Conservation (phyloP, 1,284 basidiomycete genomes). For the Malassezia yamatoensis region DNA sequence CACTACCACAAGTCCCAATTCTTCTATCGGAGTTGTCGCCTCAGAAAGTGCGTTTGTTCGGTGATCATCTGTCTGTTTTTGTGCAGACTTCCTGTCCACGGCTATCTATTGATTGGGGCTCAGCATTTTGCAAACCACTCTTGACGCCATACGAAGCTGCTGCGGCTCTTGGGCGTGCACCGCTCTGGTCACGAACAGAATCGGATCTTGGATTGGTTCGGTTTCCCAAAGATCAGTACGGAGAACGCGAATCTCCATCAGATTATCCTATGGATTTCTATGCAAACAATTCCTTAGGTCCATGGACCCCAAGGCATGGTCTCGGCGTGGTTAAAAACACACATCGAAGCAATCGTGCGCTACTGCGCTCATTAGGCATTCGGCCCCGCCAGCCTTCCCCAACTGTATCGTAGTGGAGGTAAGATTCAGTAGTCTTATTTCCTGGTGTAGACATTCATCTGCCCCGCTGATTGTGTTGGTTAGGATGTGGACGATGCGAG, state of each 20-base stretch:
- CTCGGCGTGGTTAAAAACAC: constrained; percentile 32
- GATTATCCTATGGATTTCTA: constrained; percentile 96
- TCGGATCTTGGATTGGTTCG: constrained; percentile 48
- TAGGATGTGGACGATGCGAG: not conserved
- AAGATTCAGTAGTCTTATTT: constrained; percentile 1
- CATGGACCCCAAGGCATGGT: constrained; percentile 50
- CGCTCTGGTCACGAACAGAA: constrained; percentile 54
- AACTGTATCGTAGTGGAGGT: not conserved
- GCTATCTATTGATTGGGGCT: constrained; percentile 83
- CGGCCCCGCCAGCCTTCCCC: not conserved
- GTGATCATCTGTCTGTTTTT: constrained; percentile 65
- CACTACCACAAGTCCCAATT: constrained; percentile 68
- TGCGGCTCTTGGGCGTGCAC: constrained; percentile 66
- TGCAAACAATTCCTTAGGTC: constrained; percentile 58
- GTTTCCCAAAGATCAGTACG: constrained; percentile 18
- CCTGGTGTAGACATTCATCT: not conserved
- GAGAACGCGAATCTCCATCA: constrained; percentile 48
- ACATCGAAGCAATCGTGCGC: constrained; percentile 27
- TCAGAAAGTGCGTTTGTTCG: constrained; percentile 76
- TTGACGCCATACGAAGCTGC: constrained; percentile 89
- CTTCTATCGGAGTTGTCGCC: constrained; percentile 92
- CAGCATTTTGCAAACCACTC: constrained; percentile 74
- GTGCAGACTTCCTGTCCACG: constrained; percentile 93
- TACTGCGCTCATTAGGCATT: constrained; percentile 23
- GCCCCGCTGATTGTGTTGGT: too few relatives aligned